phyloP scores from a whole-genome alignment of 768 basidiomycete genomes.

The Termitomyces sp. region DNA sequence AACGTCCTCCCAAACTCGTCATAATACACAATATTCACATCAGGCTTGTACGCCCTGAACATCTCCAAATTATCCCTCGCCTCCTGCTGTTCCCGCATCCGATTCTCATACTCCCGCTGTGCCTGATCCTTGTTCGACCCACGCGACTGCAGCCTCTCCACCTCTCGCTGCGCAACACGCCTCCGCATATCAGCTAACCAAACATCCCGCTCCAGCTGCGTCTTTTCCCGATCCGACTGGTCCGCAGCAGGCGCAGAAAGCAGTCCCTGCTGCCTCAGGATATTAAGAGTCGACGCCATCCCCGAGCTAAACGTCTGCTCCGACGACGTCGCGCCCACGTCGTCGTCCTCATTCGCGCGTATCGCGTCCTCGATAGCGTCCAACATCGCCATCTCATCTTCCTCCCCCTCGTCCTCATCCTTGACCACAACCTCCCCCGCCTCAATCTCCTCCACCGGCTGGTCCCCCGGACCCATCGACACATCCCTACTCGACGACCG shows the following conservation, averaged over 20 bases:
- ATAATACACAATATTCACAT: constrained; percentile 93
- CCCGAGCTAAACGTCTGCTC: constrained; percentile 83
- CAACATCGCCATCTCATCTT: constrained; percentile 70
- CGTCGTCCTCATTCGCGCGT: constrained; percentile 43
- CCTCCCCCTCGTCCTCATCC: constrained; percentile 72
- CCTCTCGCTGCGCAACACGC: constrained; percentile 72
- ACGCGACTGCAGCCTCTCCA: constrained; percentile 72
- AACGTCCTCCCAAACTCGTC: constrained; percentile 91
- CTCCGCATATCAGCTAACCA: constrained; percentile 89
- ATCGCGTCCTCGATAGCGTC: constrained; percentile 73
- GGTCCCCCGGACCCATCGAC: constrained; percentile 57
- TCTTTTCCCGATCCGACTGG: constrained; percentile 69
- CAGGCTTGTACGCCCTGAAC: constrained; percentile 95
- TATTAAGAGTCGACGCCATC: constrained; percentile 83
- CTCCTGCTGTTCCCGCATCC: constrained; percentile 87
- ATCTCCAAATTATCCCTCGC: constrained; percentile 75
- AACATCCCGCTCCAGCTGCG: constrained; percentile 80
- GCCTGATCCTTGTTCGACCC: constrained; percentile 90
- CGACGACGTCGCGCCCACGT: constrained; percentile 57
- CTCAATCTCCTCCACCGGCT: constrained; percentile 71
- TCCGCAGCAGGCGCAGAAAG: constrained; percentile 64
- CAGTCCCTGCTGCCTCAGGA: constrained; percentile 92
- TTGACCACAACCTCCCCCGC: constrained; percentile 79
- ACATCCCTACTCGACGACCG: constrained; percentile 48
- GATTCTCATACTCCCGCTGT: constrained; percentile 92